Evolutionary conservation across 495 filamentous ascomycete genomes (phyloP).

Genomic region (Aeminium ludgeri): DNA sequence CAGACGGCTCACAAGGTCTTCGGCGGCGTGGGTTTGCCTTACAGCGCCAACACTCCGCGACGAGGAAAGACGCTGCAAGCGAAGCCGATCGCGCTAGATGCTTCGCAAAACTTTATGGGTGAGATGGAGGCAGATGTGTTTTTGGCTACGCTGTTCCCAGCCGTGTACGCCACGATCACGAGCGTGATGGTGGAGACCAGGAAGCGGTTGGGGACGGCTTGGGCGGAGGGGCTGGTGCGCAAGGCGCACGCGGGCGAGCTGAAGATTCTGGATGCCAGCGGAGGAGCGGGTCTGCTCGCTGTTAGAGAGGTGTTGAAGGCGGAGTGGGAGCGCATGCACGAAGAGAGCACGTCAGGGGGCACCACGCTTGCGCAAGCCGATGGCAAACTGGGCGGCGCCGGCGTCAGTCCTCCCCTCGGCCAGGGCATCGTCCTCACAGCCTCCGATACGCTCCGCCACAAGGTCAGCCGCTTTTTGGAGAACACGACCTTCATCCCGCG

Average conservation of each 20-base stretch:
- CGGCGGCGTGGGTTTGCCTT: conserved; percentile 56
- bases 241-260: conserved; percentile 45
- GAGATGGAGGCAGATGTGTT: conserved; percentile 81
- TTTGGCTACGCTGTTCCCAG: conserved; percentile 62
- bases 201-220: conserved; percentile 63
- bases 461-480: conserved; percentile 58
- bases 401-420: conserved; percentile 33
- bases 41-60: conserved; percentile 45
- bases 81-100: conserved; percentile 50
- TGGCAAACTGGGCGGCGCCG: conserved; percentile 23
- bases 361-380: conserved; percentile 12
- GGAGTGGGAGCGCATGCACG: conserved; percentile 53
- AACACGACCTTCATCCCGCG: conserved; percentile 87
- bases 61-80: conserved; percentile 38
- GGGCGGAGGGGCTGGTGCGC: conserved; percentile 52
- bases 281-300: conserved; percentile 66
- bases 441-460: conserved; percentile 51
- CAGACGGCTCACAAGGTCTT: conserved; percentile 51
- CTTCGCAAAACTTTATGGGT: conserved; percentile 53
- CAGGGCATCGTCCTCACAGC: conserved; percentile 46
- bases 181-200: conserved; percentile 68
- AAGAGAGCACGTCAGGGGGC: conserved; percentile 19
- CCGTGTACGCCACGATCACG: conserved; percentile 55
- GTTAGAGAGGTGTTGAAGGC: conserved; percentile 71
- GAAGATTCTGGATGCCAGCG: conserved; percentile 68